A percentile compares a stretch with the other conserved stretches of the same genome.
Conservation (phyloP, 208 protist genomes). For the Porcisia deanei region DNA sequence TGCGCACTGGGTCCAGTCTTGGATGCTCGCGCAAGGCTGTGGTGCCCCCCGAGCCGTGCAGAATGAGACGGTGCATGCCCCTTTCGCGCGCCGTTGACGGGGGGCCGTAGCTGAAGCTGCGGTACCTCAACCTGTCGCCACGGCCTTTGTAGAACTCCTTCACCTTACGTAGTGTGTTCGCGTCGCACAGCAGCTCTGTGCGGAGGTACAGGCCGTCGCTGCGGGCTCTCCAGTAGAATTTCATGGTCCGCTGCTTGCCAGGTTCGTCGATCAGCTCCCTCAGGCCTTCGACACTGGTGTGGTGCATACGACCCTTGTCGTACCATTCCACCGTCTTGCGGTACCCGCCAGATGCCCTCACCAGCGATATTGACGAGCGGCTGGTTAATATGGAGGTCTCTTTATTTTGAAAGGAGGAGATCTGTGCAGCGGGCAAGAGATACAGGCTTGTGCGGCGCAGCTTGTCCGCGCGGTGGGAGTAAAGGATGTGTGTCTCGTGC, state of each 20-base stretch:
- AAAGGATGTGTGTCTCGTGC: conserved; percentile 76
- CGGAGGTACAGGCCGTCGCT: conserved; percentile 83
- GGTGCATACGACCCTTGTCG: conserved; percentile 69
- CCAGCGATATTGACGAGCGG: conserved; percentile 2
- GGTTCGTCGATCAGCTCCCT: conserved; percentile 70
- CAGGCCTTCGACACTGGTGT: conserved; percentile 64
- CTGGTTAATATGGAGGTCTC: conserved; percentile 19
- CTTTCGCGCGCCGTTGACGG: conserved; percentile 37
- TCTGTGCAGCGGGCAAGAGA: conserved; percentile 19
- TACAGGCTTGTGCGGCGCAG: conserved; percentile 59
- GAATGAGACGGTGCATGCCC: conserved; percentile 35
- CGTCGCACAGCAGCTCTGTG: conserved; percentile 78
- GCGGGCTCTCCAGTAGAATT: conserved; percentile 84
- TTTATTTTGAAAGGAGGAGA: background rate
- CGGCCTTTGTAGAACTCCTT: conserved; percentile 87
- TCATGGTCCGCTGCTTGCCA: conserved; percentile 74
- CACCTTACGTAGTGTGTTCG: conserved; percentile 61
- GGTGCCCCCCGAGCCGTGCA: conserved; percentile 21
- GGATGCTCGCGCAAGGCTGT: conserved; percentile 47
- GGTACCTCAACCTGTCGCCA: conserved; percentile 75
- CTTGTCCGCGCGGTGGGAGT: conserved; percentile 83
- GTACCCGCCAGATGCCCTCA: conserved; percentile 14
- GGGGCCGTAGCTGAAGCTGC: conserved; percentile 70
- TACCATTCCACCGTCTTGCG: conserved; percentile 73
- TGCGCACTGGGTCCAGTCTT: conserved; percentile 73